Percentiles rank a stretch among this genome's conserved stretches.
phyloP scores from a whole-genome alignment of 345 rosid species.

The Isatis tinctoria region DNA sequence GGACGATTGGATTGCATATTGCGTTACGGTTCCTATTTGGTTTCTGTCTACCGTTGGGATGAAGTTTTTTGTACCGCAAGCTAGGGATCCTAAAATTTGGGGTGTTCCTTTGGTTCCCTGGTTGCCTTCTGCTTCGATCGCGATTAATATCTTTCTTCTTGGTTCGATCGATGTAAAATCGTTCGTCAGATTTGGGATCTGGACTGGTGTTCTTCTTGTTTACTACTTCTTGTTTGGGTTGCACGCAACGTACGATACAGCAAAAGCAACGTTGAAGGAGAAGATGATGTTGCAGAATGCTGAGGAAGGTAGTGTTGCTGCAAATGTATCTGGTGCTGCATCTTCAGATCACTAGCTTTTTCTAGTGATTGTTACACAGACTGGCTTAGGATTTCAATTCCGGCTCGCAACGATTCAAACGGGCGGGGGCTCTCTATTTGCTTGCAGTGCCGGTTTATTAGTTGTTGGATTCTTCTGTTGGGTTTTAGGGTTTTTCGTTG shows the following conservation, averaged over 20 bases:
- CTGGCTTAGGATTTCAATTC: not conserved
- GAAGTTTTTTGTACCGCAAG: constrained; percentile 50
- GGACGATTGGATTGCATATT: constrained; percentile 56
- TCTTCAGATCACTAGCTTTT: not conserved
- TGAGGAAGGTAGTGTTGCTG: constrained; percentile 43
- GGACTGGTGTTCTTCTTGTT: constrained; percentile 52
- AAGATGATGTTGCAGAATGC: constrained; percentile 24
- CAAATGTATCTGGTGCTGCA: constrained; percentile 2
- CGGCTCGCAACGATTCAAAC: too few relatives aligned
- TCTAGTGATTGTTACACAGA: not conserved
- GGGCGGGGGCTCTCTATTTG: too few relatives aligned
- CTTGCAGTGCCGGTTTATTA: not conserved
- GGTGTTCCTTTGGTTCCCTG: constrained; percentile 90
- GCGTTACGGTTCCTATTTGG: constrained; percentile 57
- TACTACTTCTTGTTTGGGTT: constrained; percentile 69
- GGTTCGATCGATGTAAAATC: constrained; percentile 66
- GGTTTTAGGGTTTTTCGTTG: not conserved
- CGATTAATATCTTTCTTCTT: constrained; percentile 66
- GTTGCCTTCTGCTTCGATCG: constrained; percentile 74
- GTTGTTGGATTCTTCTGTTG: not conserved
- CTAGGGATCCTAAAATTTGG: constrained; percentile 71
- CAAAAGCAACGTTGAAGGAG: constrained; percentile 29
- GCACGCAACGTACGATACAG: constrained; percentile 68
- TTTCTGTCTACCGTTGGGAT: constrained; percentile 43
- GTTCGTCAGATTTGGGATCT: constrained; percentile 57